Percentiles rank a stretch among this genome's conserved stretches.
These are phyloP conservation scores for Xylaria sp. DNA, from an alignment of 2,329 filamentous ascomycete species.

Conservation along the genomic window DNA sequence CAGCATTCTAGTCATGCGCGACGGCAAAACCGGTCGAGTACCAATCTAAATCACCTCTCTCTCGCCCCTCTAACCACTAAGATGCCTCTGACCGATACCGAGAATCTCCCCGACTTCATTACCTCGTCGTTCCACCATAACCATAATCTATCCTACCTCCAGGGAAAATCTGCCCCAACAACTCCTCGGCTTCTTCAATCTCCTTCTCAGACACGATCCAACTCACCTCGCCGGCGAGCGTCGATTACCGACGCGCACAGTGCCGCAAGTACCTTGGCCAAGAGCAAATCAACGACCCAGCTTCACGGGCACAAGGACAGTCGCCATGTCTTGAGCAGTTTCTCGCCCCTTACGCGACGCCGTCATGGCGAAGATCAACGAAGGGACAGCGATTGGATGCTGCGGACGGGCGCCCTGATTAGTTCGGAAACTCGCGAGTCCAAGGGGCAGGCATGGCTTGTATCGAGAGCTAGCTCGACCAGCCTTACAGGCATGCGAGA, in stretches of 20 bases:
- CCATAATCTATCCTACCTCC: constrained; percentile 65
- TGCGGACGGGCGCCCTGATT: constrained; percentile 71
- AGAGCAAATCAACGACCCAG: constrained; percentile 73
- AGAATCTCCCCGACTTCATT: constrained; percentile 56
- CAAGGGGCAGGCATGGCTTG: constrained; percentile 76
- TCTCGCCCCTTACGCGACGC: constrained; percentile 46
- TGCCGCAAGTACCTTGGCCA: constrained; percentile 55
- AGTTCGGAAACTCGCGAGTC: constrained; percentile 71
- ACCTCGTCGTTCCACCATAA: constrained; percentile 51
- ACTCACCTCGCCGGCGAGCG: constrained; percentile 57
- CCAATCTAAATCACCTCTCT: constrained; percentile 68
- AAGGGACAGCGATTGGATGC: constrained; percentile 72
- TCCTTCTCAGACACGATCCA: constrained; percentile 61
- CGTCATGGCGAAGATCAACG: constrained; percentile 53
- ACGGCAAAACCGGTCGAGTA: constrained; percentile 68
- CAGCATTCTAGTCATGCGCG: constrained; percentile 68
- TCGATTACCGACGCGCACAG: constrained; percentile 50
- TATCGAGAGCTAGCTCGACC: constrained; percentile 73
- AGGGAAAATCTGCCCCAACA: constrained; percentile 71
- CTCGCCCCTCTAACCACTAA: constrained; percentile 73
- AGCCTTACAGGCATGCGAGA: constrained; percentile 65
- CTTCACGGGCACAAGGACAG: constrained; percentile 52
- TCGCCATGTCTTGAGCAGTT: constrained; percentile 40
- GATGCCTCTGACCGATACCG: constrained; percentile 67
- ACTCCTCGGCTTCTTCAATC: constrained; percentile 72